Conservation (phyloP, 1,284 basidiomycete genomes). For the Caloboletus inedulis region DNA sequence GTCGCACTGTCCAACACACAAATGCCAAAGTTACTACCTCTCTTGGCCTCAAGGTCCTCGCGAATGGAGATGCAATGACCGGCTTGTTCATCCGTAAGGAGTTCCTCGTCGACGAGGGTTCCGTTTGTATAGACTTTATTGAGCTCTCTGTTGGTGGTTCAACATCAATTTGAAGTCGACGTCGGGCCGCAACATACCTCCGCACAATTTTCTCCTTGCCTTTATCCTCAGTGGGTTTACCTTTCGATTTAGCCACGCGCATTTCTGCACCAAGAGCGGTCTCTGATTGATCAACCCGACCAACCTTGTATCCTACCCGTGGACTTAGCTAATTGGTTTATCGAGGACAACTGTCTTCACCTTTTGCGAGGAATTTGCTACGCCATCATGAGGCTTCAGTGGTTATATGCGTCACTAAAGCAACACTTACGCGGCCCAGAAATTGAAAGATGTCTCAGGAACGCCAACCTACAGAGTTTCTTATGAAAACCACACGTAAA, state of each 20-base stretch:
- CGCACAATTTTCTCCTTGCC: conserved; percentile 80
- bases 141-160: conserved; percentile 62
- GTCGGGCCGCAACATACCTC: conserved; percentile 40
- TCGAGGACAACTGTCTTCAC: conserved; percentile 33
- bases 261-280: conserved; percentile 85
- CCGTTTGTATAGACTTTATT: conserved; percentile 97
- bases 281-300: conserved; percentile 95
- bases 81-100: conserved; percentile 91
- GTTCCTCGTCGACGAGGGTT: conserved; percentile 89
- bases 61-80: conserved; percentile 94
- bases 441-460: conserved; percentile 91
- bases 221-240: conserved; percentile 45
- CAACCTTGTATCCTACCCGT: conserved; percentile 89
- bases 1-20: conserved; percentile 97
- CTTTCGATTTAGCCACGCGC: conserved; percentile 72
- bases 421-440: conserved; percentile 77
- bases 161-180: neutral
- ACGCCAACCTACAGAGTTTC: conserved; percentile 74
- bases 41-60: conserved; percentile 50
- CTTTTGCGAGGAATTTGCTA: conserved; percentile 80
- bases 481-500: conserved; percentile 5
- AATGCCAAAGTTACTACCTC: conserved; percentile 74
- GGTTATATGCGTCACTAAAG: conserved; percentile 1
- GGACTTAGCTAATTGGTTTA: neutral
- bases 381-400: conserved; percentile 1